Conservation (phyloP, 2,329 filamentous ascomycete species). For the Akanthomyces dipterigenus region DNA sequence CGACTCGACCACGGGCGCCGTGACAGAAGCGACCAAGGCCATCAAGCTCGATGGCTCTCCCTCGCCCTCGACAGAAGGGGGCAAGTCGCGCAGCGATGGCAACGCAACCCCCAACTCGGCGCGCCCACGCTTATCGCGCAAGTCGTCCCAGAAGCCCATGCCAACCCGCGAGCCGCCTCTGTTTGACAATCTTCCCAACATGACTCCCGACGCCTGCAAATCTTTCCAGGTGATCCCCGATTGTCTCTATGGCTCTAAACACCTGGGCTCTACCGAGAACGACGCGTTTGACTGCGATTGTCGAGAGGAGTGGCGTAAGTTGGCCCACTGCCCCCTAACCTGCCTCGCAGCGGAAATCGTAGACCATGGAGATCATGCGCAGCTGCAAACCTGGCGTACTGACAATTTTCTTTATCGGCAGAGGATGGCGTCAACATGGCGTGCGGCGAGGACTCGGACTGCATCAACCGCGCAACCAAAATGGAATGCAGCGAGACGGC, state of each 20-base stretch:
- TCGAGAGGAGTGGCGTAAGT: constrained; percentile 88
- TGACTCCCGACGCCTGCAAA: constrained; percentile 65
- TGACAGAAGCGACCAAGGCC: not conserved
- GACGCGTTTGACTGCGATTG: constrained; percentile 93
- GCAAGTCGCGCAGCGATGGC: constrained; percentile 42
- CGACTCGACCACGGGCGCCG: not conserved
- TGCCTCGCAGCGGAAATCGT: not conserved
- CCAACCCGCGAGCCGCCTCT: constrained; percentile 54
- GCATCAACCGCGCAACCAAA: constrained; percentile 96
- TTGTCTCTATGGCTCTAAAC: constrained; percentile 87
- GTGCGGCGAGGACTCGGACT: constrained; percentile 93
- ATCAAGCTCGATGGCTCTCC: constrained; percentile 5
- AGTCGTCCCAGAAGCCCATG: constrained; percentile 62
- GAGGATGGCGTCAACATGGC: constrained; percentile 66
- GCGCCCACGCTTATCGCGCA: constrained; percentile 66
- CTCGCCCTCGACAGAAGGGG: constrained; percentile 24
- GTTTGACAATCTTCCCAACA: constrained; percentile 70
- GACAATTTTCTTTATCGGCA: constrained; percentile 24
- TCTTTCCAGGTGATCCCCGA: constrained; percentile 76
- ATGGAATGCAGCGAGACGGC: constrained; percentile 85
- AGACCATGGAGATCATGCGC: constrained; percentile 9
- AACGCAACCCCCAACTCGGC: constrained; percentile 41
- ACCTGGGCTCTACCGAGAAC: constrained; percentile 85
- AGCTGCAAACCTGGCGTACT: constrained; percentile 16
- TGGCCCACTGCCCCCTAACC: constrained; percentile 2